phyloP scores from a whole-genome alignment of 2,329 filamentous ascomycete species.

The Orbilia javanica region DNA sequence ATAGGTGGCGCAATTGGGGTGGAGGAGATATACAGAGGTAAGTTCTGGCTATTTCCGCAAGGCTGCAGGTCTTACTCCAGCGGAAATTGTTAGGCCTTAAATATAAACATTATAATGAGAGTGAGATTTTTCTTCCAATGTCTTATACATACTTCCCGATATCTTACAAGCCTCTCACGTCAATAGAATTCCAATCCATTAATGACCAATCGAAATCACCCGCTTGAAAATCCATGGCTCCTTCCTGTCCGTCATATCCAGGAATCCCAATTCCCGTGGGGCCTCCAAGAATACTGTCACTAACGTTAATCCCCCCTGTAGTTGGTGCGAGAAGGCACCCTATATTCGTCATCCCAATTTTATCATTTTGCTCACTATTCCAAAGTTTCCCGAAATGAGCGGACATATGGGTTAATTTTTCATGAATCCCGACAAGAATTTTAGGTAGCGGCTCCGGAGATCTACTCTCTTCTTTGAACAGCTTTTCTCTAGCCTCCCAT shows the following conservation, averaged over 20 bases:
- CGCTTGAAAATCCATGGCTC: constrained; percentile 60
- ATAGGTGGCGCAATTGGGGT: no score
- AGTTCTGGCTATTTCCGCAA: no score
- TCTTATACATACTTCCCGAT: no score
- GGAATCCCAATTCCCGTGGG: constrained; percentile 44
- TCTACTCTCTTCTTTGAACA: constrained; percentile 67
- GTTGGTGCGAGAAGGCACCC: constrained; percentile 60
- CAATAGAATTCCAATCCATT: constrained; percentile 62
- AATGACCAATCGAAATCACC: constrained; percentile 62
- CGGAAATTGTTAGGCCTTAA: no score
- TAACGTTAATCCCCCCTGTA: constrained; percentile 13
- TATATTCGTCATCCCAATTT: constrained; percentile 55
- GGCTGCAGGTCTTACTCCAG: no score
- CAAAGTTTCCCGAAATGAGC: neutral
- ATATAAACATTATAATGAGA: no score
- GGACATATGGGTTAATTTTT: constrained; percentile 21
- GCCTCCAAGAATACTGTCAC: constrained; percentile 11
- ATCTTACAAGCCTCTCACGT: neutral
- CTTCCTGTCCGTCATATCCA: constrained; percentile 32
- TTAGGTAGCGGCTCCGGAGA: neutral
- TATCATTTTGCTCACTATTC: constrained; percentile 17
- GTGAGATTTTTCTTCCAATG: no score
- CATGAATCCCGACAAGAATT: constrained; percentile 12
- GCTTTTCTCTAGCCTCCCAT: constrained; percentile 72
- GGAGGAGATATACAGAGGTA: no score